Base-by-base conservation (phyloP, 768 basidiomycete species). In the Dioszegia hungarica region DNA sequence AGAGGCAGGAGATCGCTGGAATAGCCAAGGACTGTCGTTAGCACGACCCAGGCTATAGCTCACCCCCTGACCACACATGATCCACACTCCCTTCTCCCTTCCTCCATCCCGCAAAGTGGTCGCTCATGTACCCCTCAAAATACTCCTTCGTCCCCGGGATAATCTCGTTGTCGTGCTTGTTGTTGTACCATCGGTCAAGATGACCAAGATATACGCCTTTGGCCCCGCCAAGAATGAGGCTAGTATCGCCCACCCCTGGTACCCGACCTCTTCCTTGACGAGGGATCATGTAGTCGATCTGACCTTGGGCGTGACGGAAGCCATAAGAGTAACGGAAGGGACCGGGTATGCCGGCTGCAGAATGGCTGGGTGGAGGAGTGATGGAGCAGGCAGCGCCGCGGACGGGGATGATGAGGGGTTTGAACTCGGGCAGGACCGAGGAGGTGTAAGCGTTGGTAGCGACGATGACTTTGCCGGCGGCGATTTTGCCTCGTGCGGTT, bases 381-480 rank as follows among this genome's bases (percentile, higher is more conserved):
- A 68, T 63, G n/a, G 67, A 68, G 44, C 57, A 68, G 4, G 54
- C 67, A 5, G 67, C 61, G 10, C 67, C 67, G 38, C 67, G 45
- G 1, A 68, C 67, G 20, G 69, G 69, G 24, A 59, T 56, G 31
- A 71, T 66, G 8, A 57, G 46, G 15, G 40, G 25, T 40, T 56
- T 66, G 43, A 91, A 73, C 54, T 84, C 81, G 0, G 88, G 87
- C 12, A 95, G 79, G 44, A 94, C 82, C 63, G 87, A 81, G 1
- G 85, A 83, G 5, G 86, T 82, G 60, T 92, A 92, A 0, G 79
- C 92, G 64, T 95, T 95, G 12, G 89, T 91, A 0, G 89, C 89
- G 67, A 93, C 87, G 6, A 95, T 77, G 39, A 94, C 81, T 52
- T 84, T 82, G 20, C 79, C 72, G 62, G 86, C 84, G 3, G 69